Evolutionary conservation across 2,329 filamentous ascomycete genomes (phyloP).

Genomic region (Trichoderma arundinaceum): DNA sequence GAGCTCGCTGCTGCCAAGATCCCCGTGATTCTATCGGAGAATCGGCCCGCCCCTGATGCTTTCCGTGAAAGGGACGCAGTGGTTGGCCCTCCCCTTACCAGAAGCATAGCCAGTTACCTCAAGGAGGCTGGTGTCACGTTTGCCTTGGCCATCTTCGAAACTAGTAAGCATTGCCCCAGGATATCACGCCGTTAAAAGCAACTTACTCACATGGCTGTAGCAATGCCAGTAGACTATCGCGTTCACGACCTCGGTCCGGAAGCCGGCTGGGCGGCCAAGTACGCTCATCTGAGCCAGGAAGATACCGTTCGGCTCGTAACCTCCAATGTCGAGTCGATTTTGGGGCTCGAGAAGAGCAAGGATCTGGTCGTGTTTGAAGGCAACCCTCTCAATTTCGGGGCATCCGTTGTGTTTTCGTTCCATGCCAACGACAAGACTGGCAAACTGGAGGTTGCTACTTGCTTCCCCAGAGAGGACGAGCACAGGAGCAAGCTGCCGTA

Average conservation of each 20-base stretch:
- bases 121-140: constrained; percentile 49
- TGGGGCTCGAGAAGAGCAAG: constrained; percentile 44
- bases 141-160: constrained; percentile 37
- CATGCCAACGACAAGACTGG: constrained; percentile 40
- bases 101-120: constrained; percentile 47
- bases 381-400: constrained; percentile 49
- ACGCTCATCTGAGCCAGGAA: constrained; percentile 44
- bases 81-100: constrained; percentile 50
- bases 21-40: constrained; percentile 51
- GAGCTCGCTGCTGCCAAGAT: constrained; percentile 38
- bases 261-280: constrained; percentile 50
- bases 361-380: constrained; percentile 54
- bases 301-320: constrained; percentile 47
- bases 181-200: not conserved
- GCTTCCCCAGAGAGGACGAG: constrained; percentile 40
- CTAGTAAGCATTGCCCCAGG: not conserved
- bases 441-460: constrained; percentile 42
- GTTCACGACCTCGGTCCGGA: constrained; percentile 49
- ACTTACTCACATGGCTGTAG: not conserved
- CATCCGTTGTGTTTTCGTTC: constrained; percentile 47
- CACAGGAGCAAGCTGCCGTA: not conserved
- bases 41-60: constrained; percentile 38
- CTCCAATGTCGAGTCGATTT: constrained; percentile 50
- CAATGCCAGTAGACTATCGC: constrained; percentile 44
- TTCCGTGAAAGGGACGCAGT: constrained; percentile 49